Conservation (phyloP, 1,284 basidiomycete genomes). For the Melampsora larici-populina region DNA sequence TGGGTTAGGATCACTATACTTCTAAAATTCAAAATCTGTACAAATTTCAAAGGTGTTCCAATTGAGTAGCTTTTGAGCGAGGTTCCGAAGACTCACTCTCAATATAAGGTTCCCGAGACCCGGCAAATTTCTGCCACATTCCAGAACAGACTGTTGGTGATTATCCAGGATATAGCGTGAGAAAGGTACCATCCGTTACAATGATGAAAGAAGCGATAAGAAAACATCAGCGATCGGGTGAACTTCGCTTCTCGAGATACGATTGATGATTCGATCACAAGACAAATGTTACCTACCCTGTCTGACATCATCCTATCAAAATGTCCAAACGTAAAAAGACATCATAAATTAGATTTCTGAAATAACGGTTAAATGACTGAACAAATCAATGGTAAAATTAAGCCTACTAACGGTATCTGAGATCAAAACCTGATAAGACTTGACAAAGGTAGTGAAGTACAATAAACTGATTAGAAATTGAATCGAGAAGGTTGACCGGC, state of each 20-base stretch:
- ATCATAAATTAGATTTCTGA: background rate
- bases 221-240: background rate
- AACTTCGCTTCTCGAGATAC: no score
- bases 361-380: background rate
- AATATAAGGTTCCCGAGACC: slow-evolving; percentile 41
- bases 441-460: background rate
- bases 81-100: slow-evolving; percentile 18
- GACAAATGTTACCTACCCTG: slow-evolving; percentile 19
- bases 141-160: slow-evolving; percentile 29
- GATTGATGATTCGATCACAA: background rate
- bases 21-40: background rate
- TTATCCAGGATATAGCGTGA: no score
- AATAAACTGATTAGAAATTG: no score
- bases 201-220: background rate
- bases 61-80: background rate
- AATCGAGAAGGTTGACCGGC: no score
- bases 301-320: slow-evolving; percentile 37
- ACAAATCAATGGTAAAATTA: no score
- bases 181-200: background rate
- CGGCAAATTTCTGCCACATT: slow-evolving; percentile 41
- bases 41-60: background rate
- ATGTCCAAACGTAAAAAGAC: background rate
- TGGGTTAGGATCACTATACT: background rate
- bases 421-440: slow-evolving; percentile 35
- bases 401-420: slow-evolving; percentile 31